Conservation (phyloP, 2,329 filamentous ascomycete genomes). For the Mycosphaerelloides madeirae region DNA sequence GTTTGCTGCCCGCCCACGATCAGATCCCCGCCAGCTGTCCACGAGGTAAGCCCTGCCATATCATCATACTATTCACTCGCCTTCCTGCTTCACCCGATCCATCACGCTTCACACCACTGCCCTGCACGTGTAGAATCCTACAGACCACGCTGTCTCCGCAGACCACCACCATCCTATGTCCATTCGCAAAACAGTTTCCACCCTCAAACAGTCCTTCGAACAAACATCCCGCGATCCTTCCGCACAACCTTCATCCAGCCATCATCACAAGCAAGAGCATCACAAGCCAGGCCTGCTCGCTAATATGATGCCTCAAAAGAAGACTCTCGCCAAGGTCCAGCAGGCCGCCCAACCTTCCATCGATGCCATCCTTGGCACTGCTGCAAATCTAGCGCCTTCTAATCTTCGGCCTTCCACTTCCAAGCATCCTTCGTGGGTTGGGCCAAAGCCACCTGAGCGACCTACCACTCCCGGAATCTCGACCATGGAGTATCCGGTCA, state of each 20-base stretch:
- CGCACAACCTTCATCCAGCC: background rate
- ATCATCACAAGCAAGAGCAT: background rate
- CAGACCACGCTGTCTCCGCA: no score
- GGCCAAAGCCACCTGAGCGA: conserved; percentile 17
- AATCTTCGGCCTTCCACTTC: conserved; percentile 5
- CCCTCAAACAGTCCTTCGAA: background rate
- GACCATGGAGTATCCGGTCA: conserved; percentile 41
- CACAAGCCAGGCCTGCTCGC: background rate
- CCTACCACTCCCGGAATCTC: conserved; percentile 13
- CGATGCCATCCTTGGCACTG: conserved; percentile 9
- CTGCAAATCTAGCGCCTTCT: conserved; percentile 1
- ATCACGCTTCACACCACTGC: no score
- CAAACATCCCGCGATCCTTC: background rate
- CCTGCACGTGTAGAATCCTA: no score
- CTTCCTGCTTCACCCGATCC: no score
- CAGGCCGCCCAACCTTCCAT: conserved; percentile 9
- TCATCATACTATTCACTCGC: no score
- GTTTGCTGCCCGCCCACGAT: no score
- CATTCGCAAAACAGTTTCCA: background rate
- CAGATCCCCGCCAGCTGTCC: no score
- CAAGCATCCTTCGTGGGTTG: conserved; percentile 28
- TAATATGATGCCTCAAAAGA: background rate
- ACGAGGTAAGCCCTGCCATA: no score
- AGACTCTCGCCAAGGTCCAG: background rate
- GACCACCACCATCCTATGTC: background rate